A percentile compares a stretch with the other conserved stretches of the same genome.
Evolutionary conservation across 495 filamentous ascomycete genomes (phyloP).

Genomic region (Tuber indicum): DNA sequence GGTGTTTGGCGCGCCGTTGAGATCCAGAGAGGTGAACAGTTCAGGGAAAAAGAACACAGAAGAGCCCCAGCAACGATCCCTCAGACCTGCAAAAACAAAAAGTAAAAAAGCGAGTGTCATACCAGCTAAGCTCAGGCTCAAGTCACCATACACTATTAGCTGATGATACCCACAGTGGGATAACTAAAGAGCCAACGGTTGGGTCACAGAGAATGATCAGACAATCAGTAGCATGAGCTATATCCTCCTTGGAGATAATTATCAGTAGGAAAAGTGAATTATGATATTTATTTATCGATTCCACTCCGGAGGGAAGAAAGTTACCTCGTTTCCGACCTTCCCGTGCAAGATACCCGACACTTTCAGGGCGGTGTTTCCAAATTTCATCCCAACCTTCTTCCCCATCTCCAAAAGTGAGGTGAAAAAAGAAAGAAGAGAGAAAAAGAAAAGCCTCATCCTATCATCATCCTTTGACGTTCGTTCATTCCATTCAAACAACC

Average conservation of each 20-base stretch:
- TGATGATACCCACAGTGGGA: background rate
- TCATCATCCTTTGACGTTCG: background rate
- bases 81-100: background rate
- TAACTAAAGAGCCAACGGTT: background rate
- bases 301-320: background rate
- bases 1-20: constrained; percentile 18
- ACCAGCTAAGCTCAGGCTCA: background rate
- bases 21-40: constrained; percentile 10
- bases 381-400: background rate
- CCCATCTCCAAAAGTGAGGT: background rate
- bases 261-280: background rate
- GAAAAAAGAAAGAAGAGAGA: background rate
- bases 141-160: background rate
- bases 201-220: background rate
- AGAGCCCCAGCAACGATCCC: constrained; percentile 4
- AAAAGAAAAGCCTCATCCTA: background rate
- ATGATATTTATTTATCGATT: background rate
- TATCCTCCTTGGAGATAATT: background rate
- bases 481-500: background rate
- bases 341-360: background rate
- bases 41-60: background rate
- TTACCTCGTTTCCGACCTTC: background rate
- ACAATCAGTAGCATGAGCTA: background rate
- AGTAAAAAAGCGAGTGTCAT: background rate
- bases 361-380: background rate